Conservation (phyloP, 768 basidiomycete species). For the Floccularia luteovirens region DNA sequence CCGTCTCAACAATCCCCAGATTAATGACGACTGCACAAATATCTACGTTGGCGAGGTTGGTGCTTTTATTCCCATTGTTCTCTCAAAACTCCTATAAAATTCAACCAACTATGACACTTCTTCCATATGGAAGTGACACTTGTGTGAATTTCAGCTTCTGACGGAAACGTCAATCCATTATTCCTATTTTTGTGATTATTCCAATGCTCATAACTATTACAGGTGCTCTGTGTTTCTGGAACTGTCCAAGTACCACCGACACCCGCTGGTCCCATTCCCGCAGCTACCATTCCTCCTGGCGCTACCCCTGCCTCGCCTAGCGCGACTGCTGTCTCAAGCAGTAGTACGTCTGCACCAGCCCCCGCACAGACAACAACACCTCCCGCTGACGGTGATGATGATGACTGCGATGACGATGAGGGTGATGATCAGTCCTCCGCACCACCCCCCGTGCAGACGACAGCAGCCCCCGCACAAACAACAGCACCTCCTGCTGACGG, state of each 20-base stretch:
- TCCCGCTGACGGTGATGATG: neutral
- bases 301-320: conserved; percentile 1
- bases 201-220: neutral
- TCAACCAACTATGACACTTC: neutral
- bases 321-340: neutral
- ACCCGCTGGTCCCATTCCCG: conserved; percentile 9
- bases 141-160: neutral
- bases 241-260: conserved; percentile 15
- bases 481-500: neutral
- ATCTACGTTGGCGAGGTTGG: conserved; percentile 72
- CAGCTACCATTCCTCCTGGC: conserved; percentile 3
- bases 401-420: conserved; percentile 9
- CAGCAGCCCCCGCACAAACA: neutral
- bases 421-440: neutral
- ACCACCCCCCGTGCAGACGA: neutral
- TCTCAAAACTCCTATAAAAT: neutral
- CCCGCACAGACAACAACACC: neutral
- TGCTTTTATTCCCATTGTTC: conserved; percentile 4
- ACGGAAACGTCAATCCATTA: neutral
- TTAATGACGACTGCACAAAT: conserved; percentile 48
- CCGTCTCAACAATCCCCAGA: conserved; percentile 68
- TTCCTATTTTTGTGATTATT: neutral
- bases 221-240: conserved; percentile 18
- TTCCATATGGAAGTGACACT: conserved; percentile 7
- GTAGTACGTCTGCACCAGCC: neutral